Evolutionary conservation across 1,284 basidiomycete genomes (phyloP).

Genomic region (Caloboletus inedulis): DNA sequence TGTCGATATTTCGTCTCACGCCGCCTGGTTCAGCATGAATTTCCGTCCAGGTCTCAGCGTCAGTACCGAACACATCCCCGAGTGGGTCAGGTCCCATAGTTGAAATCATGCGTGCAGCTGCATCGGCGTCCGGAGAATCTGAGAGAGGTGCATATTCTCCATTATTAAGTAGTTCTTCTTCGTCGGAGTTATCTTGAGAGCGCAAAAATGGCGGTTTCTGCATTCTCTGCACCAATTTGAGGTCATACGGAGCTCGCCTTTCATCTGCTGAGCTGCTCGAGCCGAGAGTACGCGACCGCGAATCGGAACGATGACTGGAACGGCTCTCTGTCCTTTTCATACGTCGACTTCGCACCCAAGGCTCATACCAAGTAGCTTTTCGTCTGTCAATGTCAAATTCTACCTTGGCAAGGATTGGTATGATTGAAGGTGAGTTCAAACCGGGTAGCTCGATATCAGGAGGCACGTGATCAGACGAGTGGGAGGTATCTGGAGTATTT

Average conservation of each 20-base stretch:
- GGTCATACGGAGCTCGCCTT: slow-evolving; percentile 41
- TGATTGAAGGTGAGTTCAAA: slow-evolving; percentile 56
- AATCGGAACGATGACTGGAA: slow-evolving; percentile 30
- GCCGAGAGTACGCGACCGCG: slow-evolving; percentile 22
- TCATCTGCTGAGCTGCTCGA: slow-evolving; percentile 27
- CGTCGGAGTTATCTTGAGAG: slow-evolving; percentile 26
- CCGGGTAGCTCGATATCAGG: slow-evolving; percentile 63
- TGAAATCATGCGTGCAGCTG: slow-evolving; percentile 20
- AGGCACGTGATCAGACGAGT: slow-evolving; percentile 41
- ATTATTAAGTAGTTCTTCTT: slow-evolving; percentile 16
- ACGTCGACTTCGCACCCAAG: slow-evolving; percentile 67
- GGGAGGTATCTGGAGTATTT: slow-evolving; percentile 58
- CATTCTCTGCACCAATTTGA: slow-evolving; percentile 51
- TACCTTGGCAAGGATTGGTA: slow-evolving; percentile 82
- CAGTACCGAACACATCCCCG: slow-evolving; percentile 51
- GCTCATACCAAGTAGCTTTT: slow-evolving; percentile 77
- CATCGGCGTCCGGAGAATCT: slow-evolving; percentile 31
- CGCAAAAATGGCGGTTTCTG: slow-evolving; percentile 37
- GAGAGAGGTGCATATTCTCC: slow-evolving; percentile 36
- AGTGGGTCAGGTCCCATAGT: slow-evolving; percentile 41
- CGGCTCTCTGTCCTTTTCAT: slow-evolving; percentile 51
- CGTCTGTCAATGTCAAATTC: slow-evolving; percentile 82
- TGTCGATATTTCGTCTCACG: slow-evolving; percentile 26
- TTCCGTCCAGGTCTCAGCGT: slow-evolving; percentile 60
- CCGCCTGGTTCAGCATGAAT: slow-evolving; percentile 39